Conservation (phyloP, 2,329 filamentous ascomycete species). For the Xylariaceae sp. region DNA sequence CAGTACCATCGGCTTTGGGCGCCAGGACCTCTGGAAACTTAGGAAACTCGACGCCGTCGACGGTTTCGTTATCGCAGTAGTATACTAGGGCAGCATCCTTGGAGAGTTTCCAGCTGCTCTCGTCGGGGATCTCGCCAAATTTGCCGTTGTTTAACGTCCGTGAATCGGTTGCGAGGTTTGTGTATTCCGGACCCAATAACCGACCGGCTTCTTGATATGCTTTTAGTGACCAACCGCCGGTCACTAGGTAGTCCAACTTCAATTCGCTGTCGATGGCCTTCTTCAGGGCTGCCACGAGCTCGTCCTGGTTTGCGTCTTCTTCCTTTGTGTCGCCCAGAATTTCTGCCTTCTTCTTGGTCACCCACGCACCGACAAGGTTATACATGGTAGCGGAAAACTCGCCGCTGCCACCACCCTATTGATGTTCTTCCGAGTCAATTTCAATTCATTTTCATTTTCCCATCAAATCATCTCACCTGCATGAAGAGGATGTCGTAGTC, state of each 20-base stretch:
- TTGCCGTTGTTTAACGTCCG: conserved; percentile 68
- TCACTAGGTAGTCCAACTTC: conserved; percentile 85
- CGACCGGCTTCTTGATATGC: conserved; percentile 78
- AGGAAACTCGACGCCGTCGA: conserved; percentile 89
- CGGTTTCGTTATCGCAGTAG: conserved; percentile 91
- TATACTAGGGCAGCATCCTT: conserved; percentile 72
- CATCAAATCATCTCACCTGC: no score
- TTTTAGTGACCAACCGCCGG: conserved; percentile 87
- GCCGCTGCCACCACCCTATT: conserved; percentile 77
- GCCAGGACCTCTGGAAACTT: conserved; percentile 61
- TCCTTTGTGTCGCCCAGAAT: conserved; percentile 46
- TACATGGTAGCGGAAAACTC: conserved; percentile 81
- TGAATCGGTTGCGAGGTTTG: conserved; percentile 74
- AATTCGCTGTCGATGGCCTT: conserved; percentile 66
- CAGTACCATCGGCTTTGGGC: conserved; percentile 54
- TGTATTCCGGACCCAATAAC: conserved; percentile 70
- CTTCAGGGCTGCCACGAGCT: conserved; percentile 55
- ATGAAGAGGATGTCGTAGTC: conserved; percentile 88
- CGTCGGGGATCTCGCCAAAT: conserved; percentile 78
- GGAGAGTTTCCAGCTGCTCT: conserved; percentile 72
- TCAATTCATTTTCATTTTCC: no score
- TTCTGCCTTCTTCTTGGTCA: conserved; percentile 61
- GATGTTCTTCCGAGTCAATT: no score
- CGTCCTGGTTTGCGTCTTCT: conserved; percentile 49
- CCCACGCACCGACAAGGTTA: conserved; percentile 81